A percentile compares a stretch with the other conserved stretches of the same genome.
Evolutionary conservation across 139 green algal species (phyloP).

Genomic region (Coccomyxa sp.): DNA sequence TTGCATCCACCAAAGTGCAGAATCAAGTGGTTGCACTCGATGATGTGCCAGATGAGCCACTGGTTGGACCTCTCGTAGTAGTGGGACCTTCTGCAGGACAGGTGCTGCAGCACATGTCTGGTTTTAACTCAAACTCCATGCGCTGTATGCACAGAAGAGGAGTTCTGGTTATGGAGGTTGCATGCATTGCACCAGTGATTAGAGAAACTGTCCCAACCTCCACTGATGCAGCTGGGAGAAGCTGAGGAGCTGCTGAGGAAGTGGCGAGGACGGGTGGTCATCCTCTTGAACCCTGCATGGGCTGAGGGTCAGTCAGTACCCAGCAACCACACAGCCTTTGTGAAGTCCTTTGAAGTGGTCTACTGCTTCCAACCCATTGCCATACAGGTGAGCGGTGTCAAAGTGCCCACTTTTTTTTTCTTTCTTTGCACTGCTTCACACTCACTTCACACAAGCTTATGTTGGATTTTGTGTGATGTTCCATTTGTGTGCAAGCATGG

Average conservation of each 20-base stretch:
- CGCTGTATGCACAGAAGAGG: neutral
- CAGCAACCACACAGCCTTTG: constrained; percentile 19
- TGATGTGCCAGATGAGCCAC: neutral
- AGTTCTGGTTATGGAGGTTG: no score
- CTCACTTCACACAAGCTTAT: neutral
- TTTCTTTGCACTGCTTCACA: neutral
- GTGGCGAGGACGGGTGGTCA: constrained; percentile 22
- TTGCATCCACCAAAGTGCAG: neutral
- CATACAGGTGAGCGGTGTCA: constrained; percentile 31
- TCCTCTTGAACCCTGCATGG: constrained; percentile 50
- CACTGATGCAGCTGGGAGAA: constrained; percentile 39
- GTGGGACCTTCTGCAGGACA: neutral
- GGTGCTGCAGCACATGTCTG: neutral
- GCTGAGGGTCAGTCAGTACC: constrained; percentile 7
- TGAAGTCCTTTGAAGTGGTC: constrained; percentile 27
- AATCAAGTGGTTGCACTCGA: neutral
- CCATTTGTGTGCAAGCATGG: neutral
- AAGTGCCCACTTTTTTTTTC: neutral
- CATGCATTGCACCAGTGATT: neutral
- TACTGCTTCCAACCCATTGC: constrained; percentile 50
- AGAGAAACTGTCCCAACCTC: neutral
- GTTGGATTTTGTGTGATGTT: constrained; percentile 4
- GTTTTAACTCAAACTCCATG: neutral
- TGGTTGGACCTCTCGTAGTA: neutral
- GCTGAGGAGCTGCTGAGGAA: constrained; percentile 52